Percentiles rank a stretch among this genome's conserved stretches.
These are phyloP conservation scores for Citrullus mucosospermus DNA, from an alignment of 306 rosid genomes.

Conservation along the genomic window DNA sequence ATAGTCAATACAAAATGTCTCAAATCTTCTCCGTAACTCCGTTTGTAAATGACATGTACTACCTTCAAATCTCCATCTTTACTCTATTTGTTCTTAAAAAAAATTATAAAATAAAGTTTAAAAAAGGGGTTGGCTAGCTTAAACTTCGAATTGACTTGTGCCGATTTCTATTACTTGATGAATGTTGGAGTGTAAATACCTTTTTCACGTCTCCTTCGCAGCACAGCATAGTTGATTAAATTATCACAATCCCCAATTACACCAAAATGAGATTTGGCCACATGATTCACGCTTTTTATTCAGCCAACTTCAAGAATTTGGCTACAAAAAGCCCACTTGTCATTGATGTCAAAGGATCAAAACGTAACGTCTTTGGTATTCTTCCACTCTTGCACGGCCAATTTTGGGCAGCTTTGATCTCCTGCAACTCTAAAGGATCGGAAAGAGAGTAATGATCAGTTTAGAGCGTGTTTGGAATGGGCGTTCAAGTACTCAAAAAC, in stretches of 20 bases:
- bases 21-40: too few relatives aligned
- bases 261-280: background rate
- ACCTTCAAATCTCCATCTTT: too few relatives aligned
- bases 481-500: too few relatives aligned
- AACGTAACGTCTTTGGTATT: constrained; percentile 46
- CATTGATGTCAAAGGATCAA: constrained; percentile 60
- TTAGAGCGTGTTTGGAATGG: too few relatives aligned
- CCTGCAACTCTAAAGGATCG: constrained; percentile 38
- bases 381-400: constrained; percentile 82
- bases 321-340: constrained; percentile 86
- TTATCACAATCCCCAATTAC: background rate
- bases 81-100: too few relatives aligned
- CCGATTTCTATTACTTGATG: background rate
- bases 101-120: too few relatives aligned
- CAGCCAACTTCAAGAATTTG: constrained; percentile 31
- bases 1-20: too few relatives aligned
- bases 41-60: too few relatives aligned
- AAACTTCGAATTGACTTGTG: background rate
- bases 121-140: too few relatives aligned
- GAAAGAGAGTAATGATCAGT: background rate
- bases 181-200: background rate
- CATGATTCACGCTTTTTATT: background rate
- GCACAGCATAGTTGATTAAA: background rate
- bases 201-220: background rate
- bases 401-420: constrained; percentile 39